Percentiles rank a stretch among this genome's conserved stretches.
These are phyloP conservation scores for Cymbopogon flexuosus DNA, from an alignment of 202 grass and related monocot species.

Conservation along the genomic window DNA sequence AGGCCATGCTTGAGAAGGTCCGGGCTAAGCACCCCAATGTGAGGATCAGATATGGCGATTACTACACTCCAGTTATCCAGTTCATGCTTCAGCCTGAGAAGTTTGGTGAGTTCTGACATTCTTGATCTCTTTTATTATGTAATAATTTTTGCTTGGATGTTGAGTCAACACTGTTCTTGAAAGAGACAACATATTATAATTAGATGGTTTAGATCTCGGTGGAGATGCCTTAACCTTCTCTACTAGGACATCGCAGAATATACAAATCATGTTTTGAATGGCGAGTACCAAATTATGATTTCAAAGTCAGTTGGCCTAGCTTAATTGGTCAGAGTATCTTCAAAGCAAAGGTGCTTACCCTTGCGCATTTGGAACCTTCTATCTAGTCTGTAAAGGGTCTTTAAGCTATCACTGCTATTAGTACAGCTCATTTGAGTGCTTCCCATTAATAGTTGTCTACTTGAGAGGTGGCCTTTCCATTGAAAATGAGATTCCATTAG, in stretches of 20 bases:
- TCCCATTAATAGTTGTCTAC: slow-evolving; percentile 21
- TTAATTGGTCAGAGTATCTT: slow-evolving; percentile 37
- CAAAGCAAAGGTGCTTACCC: slow-evolving; percentile 25
- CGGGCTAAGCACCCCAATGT: slow-evolving; percentile 61
- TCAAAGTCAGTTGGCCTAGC: neutral
- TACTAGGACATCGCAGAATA: slow-evolving; percentile 16
- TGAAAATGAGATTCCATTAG: slow-evolving; percentile 13
- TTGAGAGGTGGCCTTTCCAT: neutral
- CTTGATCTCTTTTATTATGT: neutral
- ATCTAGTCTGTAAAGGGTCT: slow-evolving; percentile 31
- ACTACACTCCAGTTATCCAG: slow-evolving; percentile 77
- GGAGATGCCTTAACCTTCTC: slow-evolving; percentile 23
- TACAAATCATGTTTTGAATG: neutral
- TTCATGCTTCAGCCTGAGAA: slow-evolving; percentile 78
- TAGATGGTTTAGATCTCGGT: slow-evolving; percentile 36
- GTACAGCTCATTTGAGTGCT: slow-evolving; percentile 10
- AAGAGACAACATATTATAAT: slow-evolving; percentile 30
- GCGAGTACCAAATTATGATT: neutral
- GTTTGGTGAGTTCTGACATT: slow-evolving; percentile 57
- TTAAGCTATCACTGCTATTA: slow-evolving; percentile 21
- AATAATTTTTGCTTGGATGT: neutral
- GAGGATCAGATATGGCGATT: slow-evolving; percentile 74
- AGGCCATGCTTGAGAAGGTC: slow-evolving; percentile 57
- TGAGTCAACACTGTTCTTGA: slow-evolving; percentile 24
- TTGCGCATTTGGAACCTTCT: slow-evolving; percentile 16